Base-by-base conservation (phyloP, 371 early-diverging fungal species). In the Phascolomyces articulosus region DNA sequence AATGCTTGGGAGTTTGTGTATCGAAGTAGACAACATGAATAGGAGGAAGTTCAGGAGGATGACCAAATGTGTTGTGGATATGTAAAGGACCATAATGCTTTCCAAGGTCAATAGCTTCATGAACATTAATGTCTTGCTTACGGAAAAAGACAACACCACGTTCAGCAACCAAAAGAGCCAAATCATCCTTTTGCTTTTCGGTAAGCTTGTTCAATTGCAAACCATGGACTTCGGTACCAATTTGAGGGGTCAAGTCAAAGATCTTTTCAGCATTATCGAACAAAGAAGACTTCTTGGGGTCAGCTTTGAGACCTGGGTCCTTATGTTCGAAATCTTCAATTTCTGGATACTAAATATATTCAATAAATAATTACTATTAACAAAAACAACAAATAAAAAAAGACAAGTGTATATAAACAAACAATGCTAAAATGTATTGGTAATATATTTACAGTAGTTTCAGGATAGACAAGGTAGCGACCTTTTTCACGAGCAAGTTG, bases 221-320 rank as follows among this genome's bases (percentile, higher is more conserved):
- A 18, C 88, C 85, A 44, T 83, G 85, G 34, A 91, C 65, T 61
- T 89, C 90, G n/a, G 91, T 89, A 54, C 91, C 91, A 63, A 91
- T 83, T 55, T 82, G 72, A 49, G 87, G 89, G 0, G 87, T 77
- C 34, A 88, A 70, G 40, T 89, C 88, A 69, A 82, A 75, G 55
- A 85, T 70, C 71, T 84, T 86, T 62, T 81, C 80, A 49, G 86
- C 89, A 49, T 73, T 77, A 29, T 81, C 74, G 41, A 79, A 77
- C 40, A 90, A 68, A 10, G 89, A 82, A 31, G 83, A 76, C 71
- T 87, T 87, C 57, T 77, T 81, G 9, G 88, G 85, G 51, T 90
- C 89, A 16, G 70, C 86, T 9, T 74, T 78, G 51, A 70, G 74
- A n/a, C 79, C 87, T 40, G 74, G 75, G 26, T 81, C 81, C 3